Percentiles rank a stretch among this genome's conserved stretches.
phyloP scores from a whole-genome alignment of 179 eudicot species.

The Nepenthes alata region DNA sequence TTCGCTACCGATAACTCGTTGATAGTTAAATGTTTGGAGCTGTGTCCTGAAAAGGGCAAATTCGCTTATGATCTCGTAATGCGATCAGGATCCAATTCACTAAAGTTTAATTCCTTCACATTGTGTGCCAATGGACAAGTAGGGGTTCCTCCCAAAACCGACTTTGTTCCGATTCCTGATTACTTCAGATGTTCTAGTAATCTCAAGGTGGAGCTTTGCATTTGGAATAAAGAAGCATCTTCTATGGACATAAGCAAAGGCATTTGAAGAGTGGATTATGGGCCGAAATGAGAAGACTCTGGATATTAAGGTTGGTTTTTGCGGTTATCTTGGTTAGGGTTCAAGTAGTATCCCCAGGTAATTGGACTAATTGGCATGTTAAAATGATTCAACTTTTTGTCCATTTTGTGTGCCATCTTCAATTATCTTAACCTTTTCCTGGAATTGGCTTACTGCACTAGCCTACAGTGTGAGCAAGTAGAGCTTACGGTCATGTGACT shows the following conservation, averaged over 20 bases:
- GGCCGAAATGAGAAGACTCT: not conserved
- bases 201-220: conserved; percentile 17
- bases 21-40: conserved; percentile 18
- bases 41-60: conserved; percentile 7
- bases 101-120: conserved; percentile 19
- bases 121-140: conserved; percentile 5
- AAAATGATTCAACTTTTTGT: too few relatives aligned
- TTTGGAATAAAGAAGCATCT: conserved; percentile 13
- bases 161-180: conserved; percentile 15
- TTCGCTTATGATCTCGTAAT: conserved; percentile 19
- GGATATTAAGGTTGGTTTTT: too few relatives aligned
- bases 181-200: conserved; percentile 1
- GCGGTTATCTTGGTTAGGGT: too few relatives aligned
- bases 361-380: too few relatives aligned
- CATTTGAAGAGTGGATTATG: not conserved
- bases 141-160: conserved; percentile 1
- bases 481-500: too few relatives aligned
- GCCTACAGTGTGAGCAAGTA: too few relatives aligned
- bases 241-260: too few relatives aligned
- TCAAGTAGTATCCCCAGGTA: too few relatives aligned
- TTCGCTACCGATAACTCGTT: not conserved
- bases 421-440: too few relatives aligned
- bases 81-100: conserved; percentile 5
- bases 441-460: too few relatives aligned
- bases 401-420: too few relatives aligned